These are phyloP conservation scores for Cystobasidium tubakii DNA, from an alignment of 768 basidiomycete genomes.

Conservation along the genomic window DNA sequence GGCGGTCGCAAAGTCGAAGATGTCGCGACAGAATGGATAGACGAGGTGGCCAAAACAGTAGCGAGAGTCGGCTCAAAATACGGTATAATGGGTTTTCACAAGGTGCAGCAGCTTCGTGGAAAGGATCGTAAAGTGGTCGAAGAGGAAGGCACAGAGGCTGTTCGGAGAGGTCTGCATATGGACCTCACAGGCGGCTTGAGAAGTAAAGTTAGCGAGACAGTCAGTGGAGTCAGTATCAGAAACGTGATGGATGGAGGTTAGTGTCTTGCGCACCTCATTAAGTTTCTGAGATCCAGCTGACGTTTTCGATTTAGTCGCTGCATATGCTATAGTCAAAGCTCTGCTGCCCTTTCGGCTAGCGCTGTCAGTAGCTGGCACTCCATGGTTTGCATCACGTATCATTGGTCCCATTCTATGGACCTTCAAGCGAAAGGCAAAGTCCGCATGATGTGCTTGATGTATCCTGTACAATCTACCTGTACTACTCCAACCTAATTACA, in stretches of 20 bases:
- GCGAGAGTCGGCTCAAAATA: conserved; percentile 29
- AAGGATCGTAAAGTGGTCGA: conserved; percentile 25
- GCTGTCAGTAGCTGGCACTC: conserved; percentile 12
- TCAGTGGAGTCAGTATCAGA: conserved; percentile 23
- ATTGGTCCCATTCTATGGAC: background rate
- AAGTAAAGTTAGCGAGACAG: conserved; percentile 32
- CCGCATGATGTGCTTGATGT: background rate
- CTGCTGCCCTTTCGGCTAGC: conserved; percentile 24
- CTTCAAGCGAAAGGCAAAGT: background rate
- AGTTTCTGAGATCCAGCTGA: background rate
- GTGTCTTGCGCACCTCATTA: background rate
- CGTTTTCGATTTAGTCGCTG: conserved; percentile 9
- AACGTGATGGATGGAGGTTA: conserved; percentile 35
- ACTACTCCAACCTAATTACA: too few relatives aligned
- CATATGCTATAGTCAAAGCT: conserved; percentile 28
- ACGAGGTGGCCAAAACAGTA: conserved; percentile 16
- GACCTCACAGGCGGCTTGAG: conserved; percentile 5
- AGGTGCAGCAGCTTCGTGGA: conserved; percentile 32
- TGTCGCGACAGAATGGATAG: conserved; percentile 34
- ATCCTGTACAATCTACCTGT: background rate
- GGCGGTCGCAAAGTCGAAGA: conserved; percentile 24
- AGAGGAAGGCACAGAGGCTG: conserved; percentile 29
- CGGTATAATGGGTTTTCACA: conserved; percentile 37
- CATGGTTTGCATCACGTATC: conserved; percentile 30
- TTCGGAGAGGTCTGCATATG: conserved; percentile 11